A percentile compares a stretch with the other conserved stretches of the same genome.
These are phyloP conservation scores for Aphelidium insulamus DNA, from an alignment of 371 early-diverging fungal genomes.

Conservation along the genomic window DNA sequence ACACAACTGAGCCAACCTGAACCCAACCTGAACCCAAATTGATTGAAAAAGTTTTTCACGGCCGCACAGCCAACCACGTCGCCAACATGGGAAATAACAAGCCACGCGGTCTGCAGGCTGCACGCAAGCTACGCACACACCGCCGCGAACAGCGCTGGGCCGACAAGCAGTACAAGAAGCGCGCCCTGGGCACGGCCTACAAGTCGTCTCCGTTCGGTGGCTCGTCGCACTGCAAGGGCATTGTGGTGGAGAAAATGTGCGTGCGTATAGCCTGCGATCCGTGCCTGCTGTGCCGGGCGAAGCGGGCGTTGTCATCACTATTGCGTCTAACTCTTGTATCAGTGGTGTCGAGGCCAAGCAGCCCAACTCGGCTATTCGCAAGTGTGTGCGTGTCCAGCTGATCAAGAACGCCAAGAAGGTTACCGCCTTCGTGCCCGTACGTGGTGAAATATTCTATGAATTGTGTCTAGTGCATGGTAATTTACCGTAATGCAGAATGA, in stretches of 20 bases:
- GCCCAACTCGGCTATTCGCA: constrained; percentile 99
- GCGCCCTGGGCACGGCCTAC: constrained; percentile 93
- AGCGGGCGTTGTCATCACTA: not conserved
- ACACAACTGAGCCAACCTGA: too few relatives aligned
- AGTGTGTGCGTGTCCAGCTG: constrained; percentile 99
- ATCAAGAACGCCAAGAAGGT: constrained; percentile 99
- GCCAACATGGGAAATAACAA: constrained; percentile 57
- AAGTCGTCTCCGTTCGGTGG: constrained; percentile 95
- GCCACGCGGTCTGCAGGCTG: constrained; percentile 95
- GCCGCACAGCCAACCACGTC: constrained; percentile 21
- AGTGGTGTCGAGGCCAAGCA: constrained; percentile 99
- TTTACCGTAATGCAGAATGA: constrained; percentile 29
- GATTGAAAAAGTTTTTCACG: too few relatives aligned
- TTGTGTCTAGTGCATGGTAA: not conserved
- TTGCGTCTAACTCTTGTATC: not conserved
- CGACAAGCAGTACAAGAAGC: constrained; percentile 95
- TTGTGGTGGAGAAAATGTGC: constrained; percentile 98
- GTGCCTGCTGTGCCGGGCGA: not conserved
- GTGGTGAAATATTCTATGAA: not conserved
- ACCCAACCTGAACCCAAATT: too few relatives aligned
- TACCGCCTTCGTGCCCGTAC: constrained; percentile 99
- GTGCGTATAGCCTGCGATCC: constrained; percentile 7
- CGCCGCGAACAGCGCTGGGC: constrained; percentile 98
- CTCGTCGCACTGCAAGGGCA: constrained; percentile 99
- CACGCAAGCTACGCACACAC: constrained; percentile 93